These are phyloP conservation scores for Leccinum imitatum DNA, from an alignment of 768 basidiomycete species.

Conservation along the genomic window DNA sequence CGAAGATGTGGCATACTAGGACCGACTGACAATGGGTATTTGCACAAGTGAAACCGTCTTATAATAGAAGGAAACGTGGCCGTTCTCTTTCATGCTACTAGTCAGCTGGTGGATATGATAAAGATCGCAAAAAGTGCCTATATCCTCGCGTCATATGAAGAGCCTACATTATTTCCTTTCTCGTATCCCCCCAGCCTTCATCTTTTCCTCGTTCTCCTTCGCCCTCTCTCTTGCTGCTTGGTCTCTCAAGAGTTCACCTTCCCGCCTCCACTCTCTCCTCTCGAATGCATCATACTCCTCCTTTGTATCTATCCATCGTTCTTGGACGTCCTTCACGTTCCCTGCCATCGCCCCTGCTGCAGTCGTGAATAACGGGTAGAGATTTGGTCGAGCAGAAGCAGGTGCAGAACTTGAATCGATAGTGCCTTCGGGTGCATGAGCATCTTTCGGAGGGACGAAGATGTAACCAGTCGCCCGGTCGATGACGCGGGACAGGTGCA, in stretches of 20 bases:
- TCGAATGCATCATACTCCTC: constrained; percentile 85
- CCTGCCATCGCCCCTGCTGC: constrained; percentile 56
- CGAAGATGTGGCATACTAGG: not conserved
- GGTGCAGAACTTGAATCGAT: constrained; percentile 31
- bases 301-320: constrained; percentile 87
- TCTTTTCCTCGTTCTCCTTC: constrained; percentile 1
- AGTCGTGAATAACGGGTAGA: constrained; percentile 63
- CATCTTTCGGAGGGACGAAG: constrained; percentile 60
- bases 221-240: constrained; percentile 18
- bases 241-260: constrained; percentile 51
- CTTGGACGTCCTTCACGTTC: constrained; percentile 78
- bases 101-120: not conserved
- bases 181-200: constrained; percentile 22
- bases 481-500: constrained; percentile 77
- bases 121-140: not conserved
- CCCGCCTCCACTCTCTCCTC: constrained; percentile 70
- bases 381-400: constrained; percentile 56
- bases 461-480: constrained; percentile 94
- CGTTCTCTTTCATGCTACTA: not conserved
- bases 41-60: not conserved
- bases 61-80: not conserved
- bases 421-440: constrained; percentile 34
- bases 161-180: constrained; percentile 28
- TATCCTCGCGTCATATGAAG: not conserved
- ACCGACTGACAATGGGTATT: not conserved